Evolutionary conservation across 2,329 filamentous ascomycete species (phyloP).

Genomic region (Fusarium metavorans): DNA sequence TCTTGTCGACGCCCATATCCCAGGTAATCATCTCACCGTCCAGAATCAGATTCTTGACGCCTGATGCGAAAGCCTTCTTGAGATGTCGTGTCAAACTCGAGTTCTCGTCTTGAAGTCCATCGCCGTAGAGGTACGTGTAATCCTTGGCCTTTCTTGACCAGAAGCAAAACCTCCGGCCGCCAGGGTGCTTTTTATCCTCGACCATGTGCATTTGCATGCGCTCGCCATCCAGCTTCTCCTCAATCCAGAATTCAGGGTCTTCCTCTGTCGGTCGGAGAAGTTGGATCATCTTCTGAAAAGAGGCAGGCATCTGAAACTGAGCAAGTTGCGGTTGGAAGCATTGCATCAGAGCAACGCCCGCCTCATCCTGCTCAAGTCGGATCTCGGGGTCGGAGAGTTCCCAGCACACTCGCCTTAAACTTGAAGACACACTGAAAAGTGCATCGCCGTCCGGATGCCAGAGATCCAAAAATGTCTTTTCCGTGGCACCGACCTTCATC

Average conservation of each 20-base stretch:
- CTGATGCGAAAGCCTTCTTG: conserved; percentile 78
- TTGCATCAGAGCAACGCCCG: conserved; percentile 85
- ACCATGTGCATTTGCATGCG: conserved; percentile 96
- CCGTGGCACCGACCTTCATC: conserved; percentile 80
- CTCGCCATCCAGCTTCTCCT: conserved; percentile 97
- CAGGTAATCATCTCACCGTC: conserved; percentile 99
- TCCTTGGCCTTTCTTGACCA: conserved; percentile 98
- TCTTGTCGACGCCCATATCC: conserved; percentile 87
- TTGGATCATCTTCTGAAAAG: conserved; percentile 82
- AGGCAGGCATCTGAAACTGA: conserved; percentile 85
- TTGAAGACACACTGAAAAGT: conserved; percentile 91
- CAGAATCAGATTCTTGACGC: conserved; percentile 87
- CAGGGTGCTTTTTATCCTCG: conserved; percentile 73
- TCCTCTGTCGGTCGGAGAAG: conserved; percentile 74
- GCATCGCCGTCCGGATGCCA: conserved; percentile 84
- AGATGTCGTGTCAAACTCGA: conserved; percentile 86
- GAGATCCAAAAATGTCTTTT: conserved; percentile 86
- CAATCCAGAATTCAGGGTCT: conserved; percentile 90
- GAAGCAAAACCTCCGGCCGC: conserved; percentile 82
- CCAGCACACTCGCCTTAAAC: conserved; percentile 92
- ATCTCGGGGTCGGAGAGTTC: conserved; percentile 82
- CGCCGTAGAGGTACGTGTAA: conserved; percentile 94
- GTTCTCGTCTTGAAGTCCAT: conserved; percentile 77
- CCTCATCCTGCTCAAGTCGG: conserved; percentile 79
- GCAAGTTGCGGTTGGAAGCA: conserved; percentile 97